Conservation (phyloP, 2,329 filamentous ascomycete species). For the Saccharata proteae region DNA sequence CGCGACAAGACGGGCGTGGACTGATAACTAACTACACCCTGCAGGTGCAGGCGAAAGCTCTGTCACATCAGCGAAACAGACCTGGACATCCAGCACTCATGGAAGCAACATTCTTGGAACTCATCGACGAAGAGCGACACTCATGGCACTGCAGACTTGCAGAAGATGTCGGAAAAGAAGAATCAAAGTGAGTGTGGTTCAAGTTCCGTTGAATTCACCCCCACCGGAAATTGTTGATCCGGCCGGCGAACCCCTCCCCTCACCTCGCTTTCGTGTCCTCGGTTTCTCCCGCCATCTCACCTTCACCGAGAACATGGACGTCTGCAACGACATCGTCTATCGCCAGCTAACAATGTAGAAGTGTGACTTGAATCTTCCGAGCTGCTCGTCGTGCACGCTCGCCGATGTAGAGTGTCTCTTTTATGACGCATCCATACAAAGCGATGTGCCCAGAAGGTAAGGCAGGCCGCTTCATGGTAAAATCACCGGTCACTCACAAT, state of each 20-base stretch:
- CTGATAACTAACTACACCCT: too few relatives aligned
- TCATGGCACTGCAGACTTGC: slow-evolving; percentile 8
- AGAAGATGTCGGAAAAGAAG: slow-evolving; percentile 7
- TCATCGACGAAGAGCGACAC: too few relatives aligned
- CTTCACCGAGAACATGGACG: too few relatives aligned
- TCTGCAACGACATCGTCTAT: too few relatives aligned
- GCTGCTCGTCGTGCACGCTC: slow-evolving; percentile 6
- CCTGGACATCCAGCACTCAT: neutral
- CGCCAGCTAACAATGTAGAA: too few relatives aligned
- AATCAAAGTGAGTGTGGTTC: slow-evolving; percentile 9
- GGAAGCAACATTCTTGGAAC: neutral
- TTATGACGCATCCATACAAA: slow-evolving; percentile 4
- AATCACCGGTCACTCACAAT: too few relatives aligned
- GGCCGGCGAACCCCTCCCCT: too few relatives aligned
- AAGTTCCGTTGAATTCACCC: too few relatives aligned
- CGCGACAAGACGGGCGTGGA: too few relatives aligned
- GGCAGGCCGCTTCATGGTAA: neutral
- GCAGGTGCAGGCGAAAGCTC: slow-evolving; percentile 5
- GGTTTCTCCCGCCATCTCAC: too few relatives aligned
- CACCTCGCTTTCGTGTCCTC: too few relatives aligned
- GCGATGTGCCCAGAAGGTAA: slow-evolving; percentile 6
- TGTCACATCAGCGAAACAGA: neutral
- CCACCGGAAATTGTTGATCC: too few relatives aligned
- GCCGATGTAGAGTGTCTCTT: slow-evolving; percentile 6
- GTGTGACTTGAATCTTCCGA: slow-evolving; percentile 6